Conservation (phyloP, 1,284 basidiomycete genomes). For the Kwoniella shivajii region DNA sequence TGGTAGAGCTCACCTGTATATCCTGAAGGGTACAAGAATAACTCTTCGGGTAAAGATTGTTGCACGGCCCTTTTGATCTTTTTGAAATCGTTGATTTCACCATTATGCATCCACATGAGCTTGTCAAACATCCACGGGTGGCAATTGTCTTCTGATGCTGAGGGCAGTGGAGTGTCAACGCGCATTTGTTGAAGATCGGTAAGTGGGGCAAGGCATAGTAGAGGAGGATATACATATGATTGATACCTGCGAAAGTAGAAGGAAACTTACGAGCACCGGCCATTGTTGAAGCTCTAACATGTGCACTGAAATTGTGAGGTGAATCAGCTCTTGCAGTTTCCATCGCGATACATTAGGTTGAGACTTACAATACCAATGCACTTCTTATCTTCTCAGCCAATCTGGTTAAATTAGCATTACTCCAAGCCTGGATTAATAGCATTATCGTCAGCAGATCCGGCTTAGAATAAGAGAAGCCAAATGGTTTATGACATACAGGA, state of each 20-base stretch:
- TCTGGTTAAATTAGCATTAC: slow-evolving; percentile 83
- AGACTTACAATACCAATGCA: slow-evolving; percentile 80
- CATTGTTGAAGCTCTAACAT: slow-evolving; percentile 82
- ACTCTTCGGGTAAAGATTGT: slow-evolving; percentile 70
- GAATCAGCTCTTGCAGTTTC: slow-evolving; percentile 1
- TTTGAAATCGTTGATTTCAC: slow-evolving; percentile 76
- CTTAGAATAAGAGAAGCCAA: neutral
- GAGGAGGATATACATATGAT: neutral
- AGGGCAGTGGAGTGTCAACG: no score
- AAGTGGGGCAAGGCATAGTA: no score
- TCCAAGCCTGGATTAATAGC: slow-evolving; percentile 78
- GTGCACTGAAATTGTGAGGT: slow-evolving; percentile 66
- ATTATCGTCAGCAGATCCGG: no score
- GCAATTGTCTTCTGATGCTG: slow-evolving; percentile 81
- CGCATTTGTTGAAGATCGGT: no score
- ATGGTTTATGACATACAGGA: slow-evolving; percentile 63
- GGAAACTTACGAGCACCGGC: slow-evolving; percentile 49
- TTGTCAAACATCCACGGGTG: slow-evolving; percentile 86
- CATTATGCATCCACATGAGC: slow-evolving; percentile 98
- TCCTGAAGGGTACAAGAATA: slow-evolving; percentile 82
- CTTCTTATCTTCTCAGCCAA: slow-evolving; percentile 94
- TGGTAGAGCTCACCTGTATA: slow-evolving; percentile 73
- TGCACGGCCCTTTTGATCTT: slow-evolving; percentile 80
- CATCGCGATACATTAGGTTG: neutral
- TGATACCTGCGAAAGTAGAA: neutral